These are phyloP conservation scores for Aspergillus transmontanensis DNA, from an alignment of 2,329 filamentous ascomycete genomes.

Conservation along the genomic window DNA sequence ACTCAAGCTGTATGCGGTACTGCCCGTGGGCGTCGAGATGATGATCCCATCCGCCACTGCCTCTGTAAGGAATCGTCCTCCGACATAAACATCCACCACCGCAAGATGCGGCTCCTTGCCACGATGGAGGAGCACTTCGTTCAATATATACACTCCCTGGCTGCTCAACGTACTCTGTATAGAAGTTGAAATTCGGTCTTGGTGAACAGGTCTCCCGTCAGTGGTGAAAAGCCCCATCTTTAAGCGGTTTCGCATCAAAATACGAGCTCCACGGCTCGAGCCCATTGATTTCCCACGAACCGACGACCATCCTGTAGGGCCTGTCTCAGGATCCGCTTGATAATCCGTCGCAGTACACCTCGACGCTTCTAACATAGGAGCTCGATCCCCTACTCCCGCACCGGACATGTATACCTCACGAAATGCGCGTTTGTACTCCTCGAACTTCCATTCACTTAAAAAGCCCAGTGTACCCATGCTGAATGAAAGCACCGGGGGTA, in stretches of 20 bases:
- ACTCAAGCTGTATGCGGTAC: slow-evolving; percentile 92
- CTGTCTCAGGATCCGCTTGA: slow-evolving; percentile 30
- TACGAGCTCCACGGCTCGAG: slow-evolving; percentile 69
- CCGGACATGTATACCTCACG: slow-evolving; percentile 88
- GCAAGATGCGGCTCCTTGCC: slow-evolving; percentile 88
- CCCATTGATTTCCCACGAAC: slow-evolving; percentile 82
- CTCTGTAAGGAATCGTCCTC: slow-evolving; percentile 86
- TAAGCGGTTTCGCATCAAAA: slow-evolving; percentile 83
- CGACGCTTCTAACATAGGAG: slow-evolving; percentile 47
- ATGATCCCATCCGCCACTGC: slow-evolving; percentile 95
- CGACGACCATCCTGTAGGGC: slow-evolving; percentile 66
- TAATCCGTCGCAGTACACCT: slow-evolving; percentile 31
- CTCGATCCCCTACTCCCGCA: slow-evolving; percentile 54
- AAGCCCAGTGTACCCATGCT: slow-evolving; percentile 97
- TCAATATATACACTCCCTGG: slow-evolving; percentile 72
- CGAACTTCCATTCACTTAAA: slow-evolving; percentile 93
- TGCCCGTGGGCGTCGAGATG: slow-evolving; percentile 89
- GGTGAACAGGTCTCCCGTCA: slow-evolving; percentile 54
- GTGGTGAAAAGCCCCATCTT: slow-evolving; percentile 82
- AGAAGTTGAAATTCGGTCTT: slow-evolving; percentile 50
- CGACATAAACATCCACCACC: slow-evolving; percentile 88
- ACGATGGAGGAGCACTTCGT: slow-evolving; percentile 91
- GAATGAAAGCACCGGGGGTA: slow-evolving; percentile 90
- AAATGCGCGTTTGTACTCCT: slow-evolving; percentile 88
- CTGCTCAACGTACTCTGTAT: slow-evolving; percentile 34